phyloP scores from a whole-genome alignment of 148 eudicot species.

The Hydrangea macrophylla region DNA sequence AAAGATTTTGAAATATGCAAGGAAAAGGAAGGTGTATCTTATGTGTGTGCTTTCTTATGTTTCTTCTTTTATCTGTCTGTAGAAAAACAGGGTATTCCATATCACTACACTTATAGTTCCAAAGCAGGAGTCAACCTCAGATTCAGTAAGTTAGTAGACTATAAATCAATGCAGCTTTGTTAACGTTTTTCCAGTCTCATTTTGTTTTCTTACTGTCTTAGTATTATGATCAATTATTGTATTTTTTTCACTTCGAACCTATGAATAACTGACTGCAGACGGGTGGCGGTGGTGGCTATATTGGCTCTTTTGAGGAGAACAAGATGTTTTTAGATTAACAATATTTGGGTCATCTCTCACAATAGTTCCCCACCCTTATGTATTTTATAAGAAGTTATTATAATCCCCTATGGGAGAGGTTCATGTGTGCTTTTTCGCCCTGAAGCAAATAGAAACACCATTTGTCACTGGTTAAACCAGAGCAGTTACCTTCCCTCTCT shows the following conservation, averaged over 20 bases:
- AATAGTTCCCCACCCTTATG: neutral
- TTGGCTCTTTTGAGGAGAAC: neutral
- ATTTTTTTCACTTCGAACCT: neutral
- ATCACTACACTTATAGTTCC: constrained; percentile 86
- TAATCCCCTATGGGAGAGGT: neutral
- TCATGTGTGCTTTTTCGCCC: constrained; percentile 12
- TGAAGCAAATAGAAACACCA: neutral
- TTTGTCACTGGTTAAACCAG: neutral
- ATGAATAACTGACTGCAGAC: neutral
- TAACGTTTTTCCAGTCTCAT: constrained; percentile 4
- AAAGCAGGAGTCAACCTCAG: constrained; percentile 98
- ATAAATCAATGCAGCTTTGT: neutral
- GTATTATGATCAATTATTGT: neutral
- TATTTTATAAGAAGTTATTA: neutral
- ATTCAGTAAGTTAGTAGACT: constrained; percentile 77
- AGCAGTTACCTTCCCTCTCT: neutral
- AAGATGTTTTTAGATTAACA: neutral
- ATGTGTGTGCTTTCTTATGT: constrained; percentile 15
- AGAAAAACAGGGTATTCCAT: constrained; percentile 92
- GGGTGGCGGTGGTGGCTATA: neutral
- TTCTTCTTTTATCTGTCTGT: constrained; percentile 33
- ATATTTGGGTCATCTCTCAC: neutral
- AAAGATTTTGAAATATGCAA: constrained; percentile 1
- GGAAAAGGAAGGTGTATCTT: neutral
- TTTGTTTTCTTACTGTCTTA: neutral